A percentile compares a stretch with the other conserved stretches of the same genome.
phyloP scores from a whole-genome alignment of 2,329 filamentous ascomycete species.

The Cadophora sp. region DNA sequence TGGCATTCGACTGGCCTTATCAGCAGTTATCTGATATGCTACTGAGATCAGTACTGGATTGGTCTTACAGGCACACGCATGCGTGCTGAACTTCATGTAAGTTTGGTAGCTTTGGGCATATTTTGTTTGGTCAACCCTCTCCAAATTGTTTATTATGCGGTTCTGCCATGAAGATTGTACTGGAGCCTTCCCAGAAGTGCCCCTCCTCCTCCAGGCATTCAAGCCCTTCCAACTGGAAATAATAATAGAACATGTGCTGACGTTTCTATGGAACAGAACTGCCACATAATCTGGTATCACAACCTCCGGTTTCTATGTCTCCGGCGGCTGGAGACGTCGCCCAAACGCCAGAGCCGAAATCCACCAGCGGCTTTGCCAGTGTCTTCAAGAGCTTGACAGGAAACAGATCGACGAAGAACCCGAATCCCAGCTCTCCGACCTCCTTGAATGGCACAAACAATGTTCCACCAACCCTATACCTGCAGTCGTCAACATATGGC shows the following conservation, averaged over 20 bases:
- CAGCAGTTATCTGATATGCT: slow-evolving; percentile 18
- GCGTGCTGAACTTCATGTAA: slow-evolving; percentile 22
- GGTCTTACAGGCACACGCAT: slow-evolving; percentile 20
- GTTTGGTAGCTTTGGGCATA: neutral
- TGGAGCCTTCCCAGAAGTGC: neutral
- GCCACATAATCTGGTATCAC: neutral
- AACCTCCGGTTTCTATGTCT: slow-evolving; percentile 58
- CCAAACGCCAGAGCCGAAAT: slow-evolving; percentile 61
- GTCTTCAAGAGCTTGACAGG: slow-evolving; percentile 68
- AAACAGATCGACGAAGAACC: slow-evolving; percentile 59
- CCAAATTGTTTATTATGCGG: neutral
- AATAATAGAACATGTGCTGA: neutral
- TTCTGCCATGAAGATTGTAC: neutral
- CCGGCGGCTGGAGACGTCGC: slow-evolving; percentile 63
- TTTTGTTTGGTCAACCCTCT: neutral
- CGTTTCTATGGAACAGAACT: neutral
- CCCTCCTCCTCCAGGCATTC: neutral
- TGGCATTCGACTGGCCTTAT: slow-evolving; percentile 1
- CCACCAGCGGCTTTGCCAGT: slow-evolving; percentile 63
- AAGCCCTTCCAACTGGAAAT: neutral
- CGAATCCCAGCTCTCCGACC: slow-evolving; percentile 48
- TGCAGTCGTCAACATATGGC: slow-evolving; percentile 48
- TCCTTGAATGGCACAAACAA: slow-evolving; percentile 51
- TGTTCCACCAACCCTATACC: slow-evolving; percentile 46
- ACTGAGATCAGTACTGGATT: slow-evolving; percentile 20